These are phyloP conservation scores for Prunus armeniaca DNA, from an alignment of 306 rosid genomes.

Conservation along the genomic window DNA sequence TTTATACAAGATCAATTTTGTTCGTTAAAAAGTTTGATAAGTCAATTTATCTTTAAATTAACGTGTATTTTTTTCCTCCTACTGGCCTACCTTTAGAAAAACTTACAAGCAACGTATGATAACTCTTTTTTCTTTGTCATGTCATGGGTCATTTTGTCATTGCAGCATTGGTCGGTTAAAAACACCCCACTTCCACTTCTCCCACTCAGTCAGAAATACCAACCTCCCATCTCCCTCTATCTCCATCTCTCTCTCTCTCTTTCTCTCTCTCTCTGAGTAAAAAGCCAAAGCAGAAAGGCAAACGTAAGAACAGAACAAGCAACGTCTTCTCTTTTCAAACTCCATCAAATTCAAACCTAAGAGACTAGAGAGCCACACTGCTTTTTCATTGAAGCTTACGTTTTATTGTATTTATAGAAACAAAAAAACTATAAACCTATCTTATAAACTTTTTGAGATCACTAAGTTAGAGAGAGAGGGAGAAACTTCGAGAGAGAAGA, in stretches of 20 bases:
- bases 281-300: no score
- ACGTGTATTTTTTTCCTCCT: no score
- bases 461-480: background rate
- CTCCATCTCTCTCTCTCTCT: background rate
- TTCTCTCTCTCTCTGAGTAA: background rate
- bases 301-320: no score
- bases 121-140: no score
- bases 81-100: background rate
- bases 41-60: background rate
- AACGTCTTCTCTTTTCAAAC: no score
- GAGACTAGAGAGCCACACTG: no score
- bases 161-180: background rate
- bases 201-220: background rate
- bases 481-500: no score
- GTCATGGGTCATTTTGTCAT: no score
- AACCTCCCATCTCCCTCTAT: background rate
- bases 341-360: no score
- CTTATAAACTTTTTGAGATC: background rate
- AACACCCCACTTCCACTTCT: background rate
- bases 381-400: background rate
- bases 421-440: no score
- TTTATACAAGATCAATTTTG: no score
- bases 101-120: background rate
- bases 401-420: background rate
- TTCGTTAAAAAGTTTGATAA: no score